A percentile compares a stretch with the other conserved stretches of the same genome.
These are phyloP conservation scores for Candida insectorum DNA, from an alignment of 805 yeast genomes.

Conservation along the genomic window DNA sequence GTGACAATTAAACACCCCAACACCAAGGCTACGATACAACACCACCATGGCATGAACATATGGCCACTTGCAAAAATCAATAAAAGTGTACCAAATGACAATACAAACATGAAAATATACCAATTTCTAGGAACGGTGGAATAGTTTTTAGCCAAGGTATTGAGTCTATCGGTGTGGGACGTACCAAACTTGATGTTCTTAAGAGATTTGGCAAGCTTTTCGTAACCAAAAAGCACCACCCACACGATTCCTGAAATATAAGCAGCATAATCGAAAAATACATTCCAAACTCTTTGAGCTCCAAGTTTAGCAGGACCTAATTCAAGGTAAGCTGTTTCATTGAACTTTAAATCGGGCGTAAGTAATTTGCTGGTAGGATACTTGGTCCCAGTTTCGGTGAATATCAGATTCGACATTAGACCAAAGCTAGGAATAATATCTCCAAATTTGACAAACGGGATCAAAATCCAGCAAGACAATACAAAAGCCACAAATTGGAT, in stretches of 20 bases:
- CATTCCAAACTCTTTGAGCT: conserved; percentile 48
- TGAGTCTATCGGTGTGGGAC: conserved; percentile 40
- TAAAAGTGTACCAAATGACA: conserved; percentile 34
- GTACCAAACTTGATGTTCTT: conserved; percentile 8
- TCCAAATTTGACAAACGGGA: conserved; percentile 49
- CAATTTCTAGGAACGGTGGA: conserved; percentile 42
- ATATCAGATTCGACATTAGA: conserved; percentile 45
- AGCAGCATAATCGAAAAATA: conserved; percentile 53
- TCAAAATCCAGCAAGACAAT: conserved; percentile 45
- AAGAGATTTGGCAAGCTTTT: conserved; percentile 18
- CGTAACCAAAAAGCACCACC: conserved; percentile 39
- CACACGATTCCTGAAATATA: conserved; percentile 47
- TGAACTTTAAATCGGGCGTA: conserved; percentile 37
- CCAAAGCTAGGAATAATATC: conserved; percentile 29
- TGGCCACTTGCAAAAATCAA: conserved; percentile 28
- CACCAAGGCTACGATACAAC: conserved; percentile 40
- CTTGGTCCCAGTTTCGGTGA: conserved; percentile 30
- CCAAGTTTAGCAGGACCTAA: conserved; percentile 48
- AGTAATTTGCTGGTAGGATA: conserved; percentile 44
- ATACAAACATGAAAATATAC: conserved; percentile 34
- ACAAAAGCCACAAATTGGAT: conserved; percentile 47
- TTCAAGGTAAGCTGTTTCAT: conserved; percentile 42
- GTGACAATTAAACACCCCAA: conserved; percentile 46
- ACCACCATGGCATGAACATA: conserved; percentile 42
- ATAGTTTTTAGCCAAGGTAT: conserved; percentile 36